These are phyloP conservation scores for Tetrahymena malaccensis DNA, from an alignment of 73 alveolate genomes.

Conservation along the genomic window DNA sequence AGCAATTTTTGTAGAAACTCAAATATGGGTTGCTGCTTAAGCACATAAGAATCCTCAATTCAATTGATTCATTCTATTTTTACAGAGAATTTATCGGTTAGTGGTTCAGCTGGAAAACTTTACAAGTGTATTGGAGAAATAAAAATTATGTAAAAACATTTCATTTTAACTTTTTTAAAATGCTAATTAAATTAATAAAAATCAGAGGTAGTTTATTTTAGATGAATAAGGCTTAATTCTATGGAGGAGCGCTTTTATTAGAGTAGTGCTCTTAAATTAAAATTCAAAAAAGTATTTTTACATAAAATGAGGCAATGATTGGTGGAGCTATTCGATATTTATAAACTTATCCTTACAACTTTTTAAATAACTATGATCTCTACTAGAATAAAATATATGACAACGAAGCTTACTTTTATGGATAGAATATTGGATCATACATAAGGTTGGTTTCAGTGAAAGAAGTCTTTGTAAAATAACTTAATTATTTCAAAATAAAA, in stretches of 20 bases:
- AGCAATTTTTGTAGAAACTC: neutral
- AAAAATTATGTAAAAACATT: neutral
- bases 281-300: neutral
- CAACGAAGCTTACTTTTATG: neutral
- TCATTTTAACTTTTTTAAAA: neutral
- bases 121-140: neutral
- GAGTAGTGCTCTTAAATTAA: neutral
- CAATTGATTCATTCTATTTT: neutral
- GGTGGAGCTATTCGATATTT: neutral
- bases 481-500: too few relatives aligned
- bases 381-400: neutral
- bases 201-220: neutral
- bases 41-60: neutral
- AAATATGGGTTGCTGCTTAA: neutral
- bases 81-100: neutral
- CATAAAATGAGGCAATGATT: neutral
- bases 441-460: neutral
- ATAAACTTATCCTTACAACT: neutral
- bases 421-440: neutral
- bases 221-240: neutral
- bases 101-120: neutral
- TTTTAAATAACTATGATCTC: neutral
- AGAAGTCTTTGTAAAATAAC: neutral
- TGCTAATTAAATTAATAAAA: neutral
- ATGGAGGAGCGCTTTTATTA: neutral